phyloP scores from a whole-genome alignment of 352 stramenopile genomes.

The Phytophthora cactorum region DNA sequence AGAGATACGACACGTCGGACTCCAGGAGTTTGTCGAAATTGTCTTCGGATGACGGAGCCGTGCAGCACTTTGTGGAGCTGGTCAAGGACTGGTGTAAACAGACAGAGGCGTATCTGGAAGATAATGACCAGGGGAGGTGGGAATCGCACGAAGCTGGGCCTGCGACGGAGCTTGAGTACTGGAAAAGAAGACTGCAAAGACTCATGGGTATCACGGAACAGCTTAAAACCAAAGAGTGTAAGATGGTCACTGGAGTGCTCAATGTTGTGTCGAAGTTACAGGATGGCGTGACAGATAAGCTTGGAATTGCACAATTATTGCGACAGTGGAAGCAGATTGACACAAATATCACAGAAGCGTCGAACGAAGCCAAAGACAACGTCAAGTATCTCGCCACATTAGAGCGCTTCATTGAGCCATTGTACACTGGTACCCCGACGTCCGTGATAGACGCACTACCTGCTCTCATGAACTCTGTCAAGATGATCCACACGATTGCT shows the following conservation, averaged over 20 bases:
- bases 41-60: constrained; percentile 69
- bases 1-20: constrained; percentile 75
- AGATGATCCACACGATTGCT: constrained; percentile 92
- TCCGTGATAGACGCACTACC: constrained; percentile 79
- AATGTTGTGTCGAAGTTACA: constrained; percentile 85
- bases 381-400: constrained; percentile 87
- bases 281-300: constrained; percentile 66
- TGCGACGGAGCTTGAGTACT: constrained; percentile 88
- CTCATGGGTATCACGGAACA: constrained; percentile 91
- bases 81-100: constrained; percentile 91
- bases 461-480: constrained; percentile 90
- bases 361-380: constrained; percentile 88
- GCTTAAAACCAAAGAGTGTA: constrained; percentile 90
- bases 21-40: constrained; percentile 71
- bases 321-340: constrained; percentile 90
- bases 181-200: constrained; percentile 81
- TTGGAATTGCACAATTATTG: constrained; percentile 67
- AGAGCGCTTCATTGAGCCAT: constrained; percentile 87
- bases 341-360: constrained; percentile 85
- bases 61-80: constrained; percentile 88
- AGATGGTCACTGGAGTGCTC: constrained; percentile 85
- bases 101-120: constrained; percentile 86
- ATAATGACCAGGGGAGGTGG: constrained; percentile 81
- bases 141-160: constrained; percentile 85
- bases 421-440: constrained; percentile 67